phyloP scores from a whole-genome alignment of 2,329 filamentous ascomycete species.

The Ophioceras dolichostomum region DNA sequence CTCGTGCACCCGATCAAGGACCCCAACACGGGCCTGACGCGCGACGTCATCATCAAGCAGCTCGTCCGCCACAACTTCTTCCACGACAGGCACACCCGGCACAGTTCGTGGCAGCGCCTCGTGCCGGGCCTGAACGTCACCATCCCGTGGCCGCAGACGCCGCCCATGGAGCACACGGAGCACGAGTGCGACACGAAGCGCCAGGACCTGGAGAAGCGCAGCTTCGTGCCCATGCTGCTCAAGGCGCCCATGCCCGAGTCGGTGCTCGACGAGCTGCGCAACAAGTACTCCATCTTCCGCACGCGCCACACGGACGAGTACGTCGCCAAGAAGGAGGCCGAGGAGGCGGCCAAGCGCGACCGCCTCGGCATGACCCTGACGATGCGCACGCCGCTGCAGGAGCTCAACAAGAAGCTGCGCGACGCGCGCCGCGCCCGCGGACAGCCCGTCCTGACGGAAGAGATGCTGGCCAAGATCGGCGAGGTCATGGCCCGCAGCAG shows the following conservation, averaged over 20 bases:
- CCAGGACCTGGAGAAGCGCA: slow-evolving; percentile 60
- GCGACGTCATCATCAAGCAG: slow-evolving; percentile 69
- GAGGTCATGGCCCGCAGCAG: slow-evolving; percentile 46
- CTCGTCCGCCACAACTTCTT: slow-evolving; percentile 41
- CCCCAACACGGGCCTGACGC: slow-evolving; percentile 46
- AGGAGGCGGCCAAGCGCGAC: slow-evolving; percentile 19
- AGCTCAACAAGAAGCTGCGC: slow-evolving; percentile 43
- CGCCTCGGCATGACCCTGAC: slow-evolving; percentile 22
- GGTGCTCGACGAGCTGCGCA: slow-evolving; percentile 78
- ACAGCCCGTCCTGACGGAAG: slow-evolving; percentile 41
- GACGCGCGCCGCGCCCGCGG: slow-evolving; percentile 37
- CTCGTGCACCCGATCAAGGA: slow-evolving; percentile 69
- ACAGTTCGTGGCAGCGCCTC: slow-evolving; percentile 39
- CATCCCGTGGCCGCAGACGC: slow-evolving; percentile 61
- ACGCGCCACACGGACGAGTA: slow-evolving; percentile 69
- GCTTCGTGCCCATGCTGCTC: slow-evolving; percentile 68
- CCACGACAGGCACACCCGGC: slow-evolving; percentile 35
- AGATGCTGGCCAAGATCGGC: slow-evolving; percentile 51
- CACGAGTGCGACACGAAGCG: slow-evolving; percentile 59
- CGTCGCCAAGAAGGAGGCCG: slow-evolving; percentile 34
- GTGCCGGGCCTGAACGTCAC: slow-evolving; percentile 60
- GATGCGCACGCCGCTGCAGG: slow-evolving; percentile 45
- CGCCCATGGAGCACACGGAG: slow-evolving; percentile 35
- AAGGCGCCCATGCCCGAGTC: slow-evolving; percentile 63
- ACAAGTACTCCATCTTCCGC: slow-evolving; percentile 71